Conservation (phyloP, 768 basidiomycete species). For the Boletellus ananas region DNA sequence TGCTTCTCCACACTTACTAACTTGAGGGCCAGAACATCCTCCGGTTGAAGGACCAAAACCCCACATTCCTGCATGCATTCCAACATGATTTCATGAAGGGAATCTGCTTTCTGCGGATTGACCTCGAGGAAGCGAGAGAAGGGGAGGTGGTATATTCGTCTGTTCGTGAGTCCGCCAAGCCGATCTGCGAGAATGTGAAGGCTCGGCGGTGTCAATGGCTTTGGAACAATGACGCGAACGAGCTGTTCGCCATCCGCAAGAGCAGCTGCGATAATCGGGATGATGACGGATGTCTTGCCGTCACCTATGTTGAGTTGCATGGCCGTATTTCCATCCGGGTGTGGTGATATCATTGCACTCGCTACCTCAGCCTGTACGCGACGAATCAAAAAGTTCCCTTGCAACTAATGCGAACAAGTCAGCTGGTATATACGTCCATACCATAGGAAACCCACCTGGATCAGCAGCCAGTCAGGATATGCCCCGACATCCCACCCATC, state of each 20-base stretch:
- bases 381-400: conserved; percentile 42
- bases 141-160: conserved; percentile 44
- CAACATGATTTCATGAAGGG: conserved; percentile 18
- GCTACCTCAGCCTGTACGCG: conserved; percentile 41
- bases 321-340: conserved; percentile 32
- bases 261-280: conserved; percentile 39
- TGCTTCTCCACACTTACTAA: conserved; percentile 33
- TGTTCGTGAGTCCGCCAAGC: conserved; percentile 40
- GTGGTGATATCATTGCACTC: conserved; percentile 42
- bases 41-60: conserved; percentile 44
- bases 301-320: conserved; percentile 59
- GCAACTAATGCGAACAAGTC: conserved; percentile 35
- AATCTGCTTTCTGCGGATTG: neutral
- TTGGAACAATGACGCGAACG: conserved; percentile 44
- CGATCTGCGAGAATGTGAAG: conserved; percentile 41
- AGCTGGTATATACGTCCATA: neutral
- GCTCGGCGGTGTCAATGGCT: conserved; percentile 41
- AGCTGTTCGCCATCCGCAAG: conserved; percentile 41
- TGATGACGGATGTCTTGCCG: conserved; percentile 44
- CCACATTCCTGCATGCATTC: conserved; percentile 37
- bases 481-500: neutral
- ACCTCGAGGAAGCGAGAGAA: conserved; percentile 42
- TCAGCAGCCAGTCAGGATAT: neutral
- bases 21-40: conserved; percentile 47
- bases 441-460: neutral